Base-by-base conservation (phyloP, 805 yeast genomes). In the Martiniozyma abietophila region DNA sequence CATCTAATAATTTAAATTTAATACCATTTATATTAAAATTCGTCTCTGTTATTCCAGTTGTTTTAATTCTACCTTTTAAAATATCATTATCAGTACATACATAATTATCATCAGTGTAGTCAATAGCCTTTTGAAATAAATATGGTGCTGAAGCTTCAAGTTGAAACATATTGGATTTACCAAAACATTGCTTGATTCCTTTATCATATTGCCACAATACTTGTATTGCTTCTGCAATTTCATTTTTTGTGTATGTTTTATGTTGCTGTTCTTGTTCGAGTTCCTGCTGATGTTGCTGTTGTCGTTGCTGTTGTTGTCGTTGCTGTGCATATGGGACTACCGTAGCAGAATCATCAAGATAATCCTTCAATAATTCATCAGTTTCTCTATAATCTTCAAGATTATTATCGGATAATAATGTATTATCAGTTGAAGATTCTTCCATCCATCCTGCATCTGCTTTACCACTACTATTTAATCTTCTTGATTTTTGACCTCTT, bases 21-120 rank as follows among this genome's bases (percentile, higher is more conserved):
- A 75, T 69, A 8, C 75, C 73, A 32, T 64, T 64, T 41, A 89
- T 74, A 36, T 67, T 65, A 59, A 92, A 88, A 35, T 67, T 71
- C 5, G 92, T 80, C 54, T 89, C 95, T 1, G 94, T 81, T 34
- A 92, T 85, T 3, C 98, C 98, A 0, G 96, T 88, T 10, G 98
- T 89, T 59, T 89, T 88, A 48, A 92, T 83, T 23, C 98, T 67
- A 4, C 96, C 97, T 48, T 73, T 79, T 44, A 92, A 61, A 36
- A 92, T 86, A 56, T 92, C 98, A 36, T 69, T 74, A 56, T 89
- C 85, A 6, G 75, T 59, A 42, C 95, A 88, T 8, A 69, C 48
- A 53, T 85, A 88, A 39, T 65, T 60, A 0, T 74, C 73, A 36
- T 73, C 64, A 1, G 80, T 74, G 56, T 84, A 79, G 29, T 74